Evolutionary conservation across 345 rosid genomes (phyloP).

Genomic region (Arabis hirsuta): DNA sequence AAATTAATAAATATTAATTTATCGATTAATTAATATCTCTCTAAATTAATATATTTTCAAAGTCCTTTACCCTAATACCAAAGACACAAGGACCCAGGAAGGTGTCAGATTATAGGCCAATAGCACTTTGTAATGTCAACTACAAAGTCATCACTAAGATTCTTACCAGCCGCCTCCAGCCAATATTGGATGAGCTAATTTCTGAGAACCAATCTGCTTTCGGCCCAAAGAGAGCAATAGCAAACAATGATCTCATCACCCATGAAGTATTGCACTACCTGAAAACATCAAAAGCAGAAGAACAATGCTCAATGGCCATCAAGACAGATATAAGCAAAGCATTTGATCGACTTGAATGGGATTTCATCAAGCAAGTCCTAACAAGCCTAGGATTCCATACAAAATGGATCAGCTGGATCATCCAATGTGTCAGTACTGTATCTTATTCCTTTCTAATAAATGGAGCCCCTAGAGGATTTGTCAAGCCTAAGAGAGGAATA

Average conservation of each 20-base stretch:
- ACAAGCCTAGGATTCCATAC: not conserved
- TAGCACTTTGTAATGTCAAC: not conserved
- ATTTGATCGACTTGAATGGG: not conserved
- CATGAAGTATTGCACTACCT: not conserved
- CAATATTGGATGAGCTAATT: not conserved
- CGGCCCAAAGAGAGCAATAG: not conserved
- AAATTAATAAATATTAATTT: too few species aligned
- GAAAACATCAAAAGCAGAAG: not conserved
- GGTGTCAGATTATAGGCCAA: not conserved
- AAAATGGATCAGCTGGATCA: not conserved
- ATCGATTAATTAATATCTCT: too few species aligned
- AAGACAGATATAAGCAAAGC: not conserved
- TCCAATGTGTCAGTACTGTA: not conserved
- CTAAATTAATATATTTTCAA: too few species aligned
- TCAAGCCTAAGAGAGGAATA: fast-evolving
- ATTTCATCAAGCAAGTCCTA: fast-evolving
- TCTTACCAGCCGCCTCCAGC: not conserved
- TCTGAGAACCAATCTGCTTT: not conserved
- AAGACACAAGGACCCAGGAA: not conserved
- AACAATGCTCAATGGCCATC: not conserved
- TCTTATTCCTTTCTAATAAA: not conserved
- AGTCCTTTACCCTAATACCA: not conserved
- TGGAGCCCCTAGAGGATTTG: fast-evolving
- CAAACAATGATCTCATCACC: not conserved
- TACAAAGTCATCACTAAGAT: not conserved